Conservation (phyloP, 306 rosid species). For the Gastrolobium bilobum region DNA sequence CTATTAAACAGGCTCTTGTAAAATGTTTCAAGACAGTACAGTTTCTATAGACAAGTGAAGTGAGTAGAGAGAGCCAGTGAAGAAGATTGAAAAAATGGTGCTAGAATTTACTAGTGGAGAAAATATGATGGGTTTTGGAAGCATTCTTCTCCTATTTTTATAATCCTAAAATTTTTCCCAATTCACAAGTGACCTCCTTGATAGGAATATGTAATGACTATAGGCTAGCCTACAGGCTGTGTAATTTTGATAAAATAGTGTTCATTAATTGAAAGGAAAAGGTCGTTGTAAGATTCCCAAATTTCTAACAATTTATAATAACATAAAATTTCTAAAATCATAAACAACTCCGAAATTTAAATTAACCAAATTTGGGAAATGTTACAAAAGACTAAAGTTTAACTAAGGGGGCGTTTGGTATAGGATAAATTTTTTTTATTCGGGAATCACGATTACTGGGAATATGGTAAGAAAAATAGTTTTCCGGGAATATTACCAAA, state of each 20-base stretch:
- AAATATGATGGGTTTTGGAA: background rate
- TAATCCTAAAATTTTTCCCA: background rate
- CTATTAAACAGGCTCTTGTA: background rate
- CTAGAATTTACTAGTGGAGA: slow-evolving; percentile 1
- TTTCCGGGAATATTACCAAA: no score
- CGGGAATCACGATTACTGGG: no score
- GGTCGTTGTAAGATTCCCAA: background rate
- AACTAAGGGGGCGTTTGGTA: no score
- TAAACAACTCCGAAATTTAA: no score
- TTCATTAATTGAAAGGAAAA: background rate
- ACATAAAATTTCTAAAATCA: no score
- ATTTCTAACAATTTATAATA: no score
- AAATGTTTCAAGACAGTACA: slow-evolving; percentile 7
- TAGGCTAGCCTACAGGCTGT: background rate
- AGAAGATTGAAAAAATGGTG: slow-evolving; percentile 3
- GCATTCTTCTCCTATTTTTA: background rate
- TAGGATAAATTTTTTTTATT: no score
- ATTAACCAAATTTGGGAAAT: no score
- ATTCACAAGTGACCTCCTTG: background rate
- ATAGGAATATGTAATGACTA: background rate
- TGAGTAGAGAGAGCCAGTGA: slow-evolving; percentile 25
- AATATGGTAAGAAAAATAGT: no score
- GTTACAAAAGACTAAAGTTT: no score
- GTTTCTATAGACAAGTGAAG: slow-evolving; percentile 8
- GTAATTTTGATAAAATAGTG: slow-evolving; percentile 6